phyloP scores from a whole-genome alignment of 1,139 yeast species.

The Geotrichum siamense region DNA sequence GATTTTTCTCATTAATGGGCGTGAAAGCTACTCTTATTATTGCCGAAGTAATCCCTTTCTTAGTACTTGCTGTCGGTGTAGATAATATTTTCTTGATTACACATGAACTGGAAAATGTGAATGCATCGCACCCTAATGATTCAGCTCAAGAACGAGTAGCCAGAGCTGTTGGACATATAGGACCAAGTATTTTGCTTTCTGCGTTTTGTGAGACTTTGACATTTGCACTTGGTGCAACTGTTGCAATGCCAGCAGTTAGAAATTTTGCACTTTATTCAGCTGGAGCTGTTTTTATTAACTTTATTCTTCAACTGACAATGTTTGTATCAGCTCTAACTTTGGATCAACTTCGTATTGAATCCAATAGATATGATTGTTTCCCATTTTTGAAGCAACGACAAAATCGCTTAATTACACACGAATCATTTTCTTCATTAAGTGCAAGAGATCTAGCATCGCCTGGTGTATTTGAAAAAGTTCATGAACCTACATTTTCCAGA shows the following conservation, averaged over 20 bases:
- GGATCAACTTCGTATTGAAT: conserved; percentile 58
- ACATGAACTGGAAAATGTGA: conserved; percentile 61
- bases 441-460: conserved; percentile 27
- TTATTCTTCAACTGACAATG: conserved; percentile 70
- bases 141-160: conserved; percentile 51
- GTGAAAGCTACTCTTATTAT: conserved; percentile 82
- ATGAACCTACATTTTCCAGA: conserved; percentile 35
- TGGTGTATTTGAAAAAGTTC: conserved; percentile 25
- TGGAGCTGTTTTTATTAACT: conserved; percentile 72
- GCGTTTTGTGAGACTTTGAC: conserved; percentile 70
- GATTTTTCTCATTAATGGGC: conserved; percentile 65
- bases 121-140: conserved; percentile 41
- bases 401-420: conserved; percentile 17
- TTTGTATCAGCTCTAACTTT: conserved; percentile 66
- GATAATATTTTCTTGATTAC: conserved; percentile 85
- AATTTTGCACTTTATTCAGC: conserved; percentile 91
- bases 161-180: conserved; percentile 60
- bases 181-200: conserved; percentile 80
- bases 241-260: conserved; percentile 91
- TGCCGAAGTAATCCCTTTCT: conserved; percentile 95
- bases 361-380: conserved; percentile 51
- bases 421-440: conserved; percentile 23
- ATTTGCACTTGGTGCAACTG: conserved; percentile 70
- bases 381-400: conserved; percentile 28
- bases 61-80: conserved; percentile 88